Conservation (phyloP, 768 basidiomycete species). For the Mycena vitilis region DNA sequence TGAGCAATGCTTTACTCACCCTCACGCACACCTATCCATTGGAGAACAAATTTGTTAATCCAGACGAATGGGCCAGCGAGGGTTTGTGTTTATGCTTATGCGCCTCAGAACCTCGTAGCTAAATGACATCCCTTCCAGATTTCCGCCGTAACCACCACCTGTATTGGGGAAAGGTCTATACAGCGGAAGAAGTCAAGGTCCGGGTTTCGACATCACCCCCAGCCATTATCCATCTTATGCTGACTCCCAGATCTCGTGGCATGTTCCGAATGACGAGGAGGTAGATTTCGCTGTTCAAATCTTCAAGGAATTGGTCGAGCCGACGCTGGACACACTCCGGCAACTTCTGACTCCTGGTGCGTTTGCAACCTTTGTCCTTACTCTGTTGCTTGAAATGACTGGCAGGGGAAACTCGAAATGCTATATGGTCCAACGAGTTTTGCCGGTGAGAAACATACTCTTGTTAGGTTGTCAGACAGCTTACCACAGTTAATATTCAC, state of each 20-base stretch:
- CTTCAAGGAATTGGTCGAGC: conserved; percentile 74
- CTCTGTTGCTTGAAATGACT: conserved; percentile 9
- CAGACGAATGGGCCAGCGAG: conserved; percentile 77
- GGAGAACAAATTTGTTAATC: conserved; percentile 86
- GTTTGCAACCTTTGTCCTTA: conserved; percentile 33
- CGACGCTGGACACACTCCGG: conserved; percentile 68
- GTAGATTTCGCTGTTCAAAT: conserved; percentile 79
- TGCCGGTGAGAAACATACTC: conserved; percentile 64
- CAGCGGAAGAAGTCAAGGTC: conserved; percentile 76
- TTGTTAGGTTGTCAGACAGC: background rate
- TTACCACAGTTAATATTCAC: background rate
- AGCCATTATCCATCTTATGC: background rate
- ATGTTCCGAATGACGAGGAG: conserved; percentile 76
- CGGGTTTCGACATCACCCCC: conserved; percentile 26
- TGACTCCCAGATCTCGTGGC: conserved; percentile 73
- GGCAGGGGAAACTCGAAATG: conserved; percentile 61
- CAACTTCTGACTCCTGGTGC: conserved; percentile 64
- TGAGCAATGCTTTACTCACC: conserved; percentile 78
- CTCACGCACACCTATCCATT: conserved; percentile 84
- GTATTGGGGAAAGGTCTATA: conserved; percentile 86
- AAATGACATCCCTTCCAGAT: conserved; percentile 56
- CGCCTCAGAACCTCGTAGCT: background rate
- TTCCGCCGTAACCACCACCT: conserved; percentile 76
- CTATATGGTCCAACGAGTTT: conserved; percentile 86
- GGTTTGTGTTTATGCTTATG: conserved; percentile 51